Evolutionary conservation across 148 eudicot species (phyloP).

Genomic region (Polygonum aviculare): DNA sequence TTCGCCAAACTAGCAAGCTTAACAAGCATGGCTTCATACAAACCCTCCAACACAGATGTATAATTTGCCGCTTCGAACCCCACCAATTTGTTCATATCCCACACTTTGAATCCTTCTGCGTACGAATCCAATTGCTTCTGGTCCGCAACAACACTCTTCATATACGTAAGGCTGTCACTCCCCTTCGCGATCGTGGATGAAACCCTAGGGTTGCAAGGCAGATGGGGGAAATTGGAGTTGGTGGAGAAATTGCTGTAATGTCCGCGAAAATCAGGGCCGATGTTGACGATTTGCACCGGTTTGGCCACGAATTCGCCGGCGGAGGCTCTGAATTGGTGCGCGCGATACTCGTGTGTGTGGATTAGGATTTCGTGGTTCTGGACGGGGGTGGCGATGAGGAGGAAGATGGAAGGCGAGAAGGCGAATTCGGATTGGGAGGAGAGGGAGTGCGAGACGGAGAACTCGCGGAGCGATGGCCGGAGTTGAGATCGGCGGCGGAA

Average conservation of each 20-base stretch:
- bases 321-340: slow-evolving; percentile 30
- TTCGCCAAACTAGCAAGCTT: slow-evolving; percentile 47
- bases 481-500: slow-evolving; percentile 52
- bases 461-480: slow-evolving; percentile 72
- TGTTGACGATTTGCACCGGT: slow-evolving; percentile 45
- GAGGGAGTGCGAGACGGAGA: slow-evolving; percentile 26
- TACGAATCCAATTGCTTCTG: slow-evolving; percentile 35
- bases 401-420: slow-evolving; percentile 35
- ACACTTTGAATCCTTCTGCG: slow-evolving; percentile 45
- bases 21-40: slow-evolving; percentile 69
- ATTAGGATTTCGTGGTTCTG: slow-evolving; percentile 32
- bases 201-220: slow-evolving; percentile 29
- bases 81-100: slow-evolving; percentile 39
- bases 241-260: slow-evolving; percentile 56
- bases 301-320: slow-evolving; percentile 29
- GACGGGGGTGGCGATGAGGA: slow-evolving; percentile 54
- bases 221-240: slow-evolving; percentile 35
- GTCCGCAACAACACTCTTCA: slow-evolving; percentile 21
- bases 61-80: slow-evolving; percentile 42
- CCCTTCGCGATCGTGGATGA: slow-evolving; percentile 20
- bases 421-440: slow-evolving; percentile 18
- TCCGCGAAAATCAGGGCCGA: slow-evolving; percentile 66
- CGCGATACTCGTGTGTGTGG: slow-evolving; percentile 64
- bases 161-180: slow-evolving; percentile 20
- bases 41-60: slow-evolving; percentile 46